Conservation (phyloP, 2,329 filamentous ascomycete species). For the Aspergillus niger region DNA sequence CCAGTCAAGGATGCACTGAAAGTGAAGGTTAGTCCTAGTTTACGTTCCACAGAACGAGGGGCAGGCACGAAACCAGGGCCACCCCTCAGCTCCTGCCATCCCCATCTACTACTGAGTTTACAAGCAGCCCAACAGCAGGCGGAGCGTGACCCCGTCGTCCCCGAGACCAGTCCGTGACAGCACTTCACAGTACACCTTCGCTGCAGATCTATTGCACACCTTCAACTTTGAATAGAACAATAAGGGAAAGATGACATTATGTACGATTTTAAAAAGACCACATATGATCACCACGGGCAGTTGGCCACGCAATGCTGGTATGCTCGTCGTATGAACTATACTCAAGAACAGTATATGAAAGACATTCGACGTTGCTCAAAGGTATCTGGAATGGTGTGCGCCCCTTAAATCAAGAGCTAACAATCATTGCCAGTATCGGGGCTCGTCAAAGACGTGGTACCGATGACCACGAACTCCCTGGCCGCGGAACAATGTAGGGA, state of each 20-base stretch:
- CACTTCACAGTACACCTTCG: no score
- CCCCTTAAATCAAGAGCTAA: neutral
- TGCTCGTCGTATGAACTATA: slow-evolving; percentile 10
- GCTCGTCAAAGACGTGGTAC: slow-evolving; percentile 95
- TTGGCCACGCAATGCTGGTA: slow-evolving; percentile 8
- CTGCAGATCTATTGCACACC: no score
- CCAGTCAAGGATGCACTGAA: neutral
- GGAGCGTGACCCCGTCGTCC: no score
- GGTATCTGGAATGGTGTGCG: neutral
- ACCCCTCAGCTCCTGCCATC: neutral
- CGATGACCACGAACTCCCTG: slow-evolving; percentile 83
- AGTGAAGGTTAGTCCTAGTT: neutral
- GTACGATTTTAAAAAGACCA: slow-evolving; percentile 4
- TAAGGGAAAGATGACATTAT: slow-evolving; percentile 6
- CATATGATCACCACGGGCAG: slow-evolving; percentile 11
- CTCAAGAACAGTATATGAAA: slow-evolving; percentile 9
- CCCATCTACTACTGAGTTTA: neutral
- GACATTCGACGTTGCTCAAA: neutral
- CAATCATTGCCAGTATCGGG: slow-evolving; percentile 64
- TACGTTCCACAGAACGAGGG: neutral
- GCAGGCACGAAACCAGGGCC: neutral
- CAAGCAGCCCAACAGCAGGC: neutral
- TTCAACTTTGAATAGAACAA: neutral
- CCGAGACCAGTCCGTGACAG: no score
- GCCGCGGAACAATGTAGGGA: slow-evolving; percentile 81